Base-by-base conservation (phyloP, 2,329 filamentous ascomycete genomes). In the Paraphaeosphaeria minitans region DNA sequence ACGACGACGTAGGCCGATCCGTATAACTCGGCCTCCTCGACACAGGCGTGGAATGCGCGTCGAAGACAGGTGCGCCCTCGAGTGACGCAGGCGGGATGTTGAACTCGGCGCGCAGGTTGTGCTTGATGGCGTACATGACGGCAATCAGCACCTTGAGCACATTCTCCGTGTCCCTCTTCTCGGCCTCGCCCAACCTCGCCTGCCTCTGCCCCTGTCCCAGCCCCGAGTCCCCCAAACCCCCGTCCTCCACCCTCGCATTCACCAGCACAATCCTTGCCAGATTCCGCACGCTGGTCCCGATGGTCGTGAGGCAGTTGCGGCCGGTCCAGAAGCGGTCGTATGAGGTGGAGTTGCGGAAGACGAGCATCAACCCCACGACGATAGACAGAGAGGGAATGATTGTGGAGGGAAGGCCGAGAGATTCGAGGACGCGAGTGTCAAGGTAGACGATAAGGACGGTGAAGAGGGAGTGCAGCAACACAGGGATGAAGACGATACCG, bases 321-420 rank as follows among this genome's bases (percentile, higher is more conserved):
- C 84, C 85, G 3, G 83, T 83, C 86, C 86, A 89, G 77, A 88
- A 89, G 1, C 86, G 80, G 65, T 87, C 86, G 75, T 88, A 89
- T 54, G 81, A 84, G 3, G 86, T 88, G 63, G 83, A 81, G 66
- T 89, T 89, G 39, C 87, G 82, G 76, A 89, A 89, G 29, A 89
- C 87, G 35, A 89, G 84, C 82, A 89, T 88, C 42, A 89, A 73
- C 66, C 87, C 87, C 2, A 89, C 86, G 52, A 89, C 87, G 56
- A 89, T 89, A 35, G 83, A 86, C 1, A 89, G 77, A 14, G 82
- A 85, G 1, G 87, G 86, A 46, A 89, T 85, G 61, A 88, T 87
- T 63, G 79, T 84, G 49, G 80, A 80, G 9, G 87, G 86, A 37
- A 89, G 79, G 41, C 80, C 82, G 35, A 88, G 78, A 54, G 82